Evolutionary conservation across 495 filamentous ascomycete species (phyloP).

Genomic region (Pyrenopolyporus hunteri): DNA sequence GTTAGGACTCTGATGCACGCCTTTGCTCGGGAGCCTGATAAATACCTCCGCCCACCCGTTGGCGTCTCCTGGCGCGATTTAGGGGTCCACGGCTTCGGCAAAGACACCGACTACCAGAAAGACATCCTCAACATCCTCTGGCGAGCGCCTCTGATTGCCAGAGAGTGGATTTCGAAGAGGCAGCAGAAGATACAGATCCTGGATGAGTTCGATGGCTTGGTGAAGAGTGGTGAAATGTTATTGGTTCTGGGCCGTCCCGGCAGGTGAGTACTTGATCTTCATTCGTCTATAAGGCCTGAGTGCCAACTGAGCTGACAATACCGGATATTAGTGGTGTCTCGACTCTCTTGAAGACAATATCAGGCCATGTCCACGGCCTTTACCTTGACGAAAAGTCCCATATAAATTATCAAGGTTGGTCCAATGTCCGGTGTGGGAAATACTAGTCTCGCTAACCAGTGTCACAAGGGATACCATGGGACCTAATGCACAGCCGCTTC

Average conservation of each 20-base stretch:
- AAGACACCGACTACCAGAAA: slow-evolving; percentile 24
- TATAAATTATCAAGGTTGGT: slow-evolving; percentile 62
- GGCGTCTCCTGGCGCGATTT: slow-evolving; percentile 19
- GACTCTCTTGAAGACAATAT: slow-evolving; percentile 75
- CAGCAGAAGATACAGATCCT: slow-evolving; percentile 62
- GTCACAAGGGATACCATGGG: slow-evolving; percentile 45
- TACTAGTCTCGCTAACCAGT: background rate
- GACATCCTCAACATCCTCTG: slow-evolving; percentile 16
- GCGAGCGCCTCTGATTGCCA: slow-evolving; percentile 6
- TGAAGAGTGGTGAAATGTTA: slow-evolving; percentile 78
- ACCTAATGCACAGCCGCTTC: slow-evolving; percentile 60
- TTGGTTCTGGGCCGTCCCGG: slow-evolving; percentile 79
- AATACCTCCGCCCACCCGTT: slow-evolving; percentile 19
- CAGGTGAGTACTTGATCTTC: slow-evolving; percentile 8
- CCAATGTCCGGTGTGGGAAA: no score
- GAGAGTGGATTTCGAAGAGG: slow-evolving; percentile 22
- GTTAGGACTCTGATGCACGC: slow-evolving; percentile 11
- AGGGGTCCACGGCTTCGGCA: slow-evolving; percentile 18
- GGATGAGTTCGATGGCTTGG: slow-evolving; percentile 72
- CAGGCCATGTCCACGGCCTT: slow-evolving; percentile 67
- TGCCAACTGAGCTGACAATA: background rate
- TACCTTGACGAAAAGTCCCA: slow-evolving; percentile 48
- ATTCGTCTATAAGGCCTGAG: background rate
- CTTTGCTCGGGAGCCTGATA: slow-evolving; percentile 20
- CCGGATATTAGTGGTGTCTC: slow-evolving; percentile 17